Evolutionary conservation across 2,329 filamentous ascomycete species (phyloP).

Genomic region (Fusarium brachygibbosum): DNA sequence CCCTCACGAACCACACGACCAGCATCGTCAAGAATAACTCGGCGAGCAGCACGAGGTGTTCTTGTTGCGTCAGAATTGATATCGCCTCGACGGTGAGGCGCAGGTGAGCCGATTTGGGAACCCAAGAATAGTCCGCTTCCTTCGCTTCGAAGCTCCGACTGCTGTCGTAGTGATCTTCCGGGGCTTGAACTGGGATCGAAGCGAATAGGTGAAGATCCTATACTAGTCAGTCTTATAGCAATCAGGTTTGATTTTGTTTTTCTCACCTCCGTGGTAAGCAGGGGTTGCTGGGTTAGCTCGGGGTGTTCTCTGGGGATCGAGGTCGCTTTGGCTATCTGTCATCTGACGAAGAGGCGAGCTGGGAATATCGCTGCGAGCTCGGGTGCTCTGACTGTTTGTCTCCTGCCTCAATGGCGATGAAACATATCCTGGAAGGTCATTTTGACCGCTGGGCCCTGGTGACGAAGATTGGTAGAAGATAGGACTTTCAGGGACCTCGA

Average conservation of each 20-base stretch:
- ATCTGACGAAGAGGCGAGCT: constrained; percentile 72
- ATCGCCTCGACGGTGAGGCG: constrained; percentile 76
- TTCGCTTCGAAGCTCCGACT: constrained; percentile 82
- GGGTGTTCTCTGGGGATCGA: constrained; percentile 75
- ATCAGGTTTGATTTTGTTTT: neutral
- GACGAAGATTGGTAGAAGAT: constrained; percentile 77
- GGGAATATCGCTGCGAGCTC: constrained; percentile 56
- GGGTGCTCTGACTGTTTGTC: constrained; percentile 68
- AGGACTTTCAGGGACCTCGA: constrained; percentile 79
- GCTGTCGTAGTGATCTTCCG: constrained; percentile 71
- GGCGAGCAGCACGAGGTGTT: constrained; percentile 65
- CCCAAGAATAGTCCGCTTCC: constrained; percentile 88
- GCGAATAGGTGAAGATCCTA: constrained; percentile 92
- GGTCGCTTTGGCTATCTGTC: constrained; percentile 67
- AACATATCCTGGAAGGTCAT: constrained; percentile 55
- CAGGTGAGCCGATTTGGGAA: constrained; percentile 71
- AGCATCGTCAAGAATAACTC: constrained; percentile 70
- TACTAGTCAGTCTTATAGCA: constrained; percentile 22
- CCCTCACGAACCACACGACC: constrained; percentile 71
- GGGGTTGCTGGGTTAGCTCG: constrained; percentile 72
- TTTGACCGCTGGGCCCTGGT: constrained; percentile 44
- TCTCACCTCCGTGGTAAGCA: constrained; percentile 72
- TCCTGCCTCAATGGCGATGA: constrained; percentile 70
- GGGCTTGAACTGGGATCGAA: constrained; percentile 94
- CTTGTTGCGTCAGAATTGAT: constrained; percentile 84